A percentile compares a stretch with the other conserved stretches of the same genome.
phyloP scores from a whole-genome alignment of 805 yeast genomes.

The Cyberlindnera sargentensis region DNA sequence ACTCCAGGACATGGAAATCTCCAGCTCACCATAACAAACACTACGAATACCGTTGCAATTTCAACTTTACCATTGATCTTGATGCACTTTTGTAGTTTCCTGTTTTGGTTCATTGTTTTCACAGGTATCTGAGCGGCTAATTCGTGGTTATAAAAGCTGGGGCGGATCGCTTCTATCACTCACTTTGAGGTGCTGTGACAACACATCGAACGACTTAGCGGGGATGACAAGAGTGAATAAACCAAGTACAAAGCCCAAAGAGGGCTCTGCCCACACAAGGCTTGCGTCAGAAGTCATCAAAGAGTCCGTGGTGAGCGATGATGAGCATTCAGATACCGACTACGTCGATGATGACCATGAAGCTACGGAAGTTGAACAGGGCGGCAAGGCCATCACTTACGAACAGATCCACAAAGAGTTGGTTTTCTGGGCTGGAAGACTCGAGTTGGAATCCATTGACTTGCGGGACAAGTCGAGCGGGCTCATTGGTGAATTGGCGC shows the following conservation, averaged over 20 bases:
- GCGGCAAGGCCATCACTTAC: slow-evolving; percentile 2
- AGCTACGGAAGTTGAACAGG: background rate
- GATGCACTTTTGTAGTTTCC: too few relatives aligned
- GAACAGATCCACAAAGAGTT: slow-evolving; percentile 29
- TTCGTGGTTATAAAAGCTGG: slow-evolving; percentile 1
- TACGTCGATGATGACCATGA: slow-evolving; percentile 7
- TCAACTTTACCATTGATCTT: background rate
- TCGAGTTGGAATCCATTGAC: slow-evolving; percentile 43
- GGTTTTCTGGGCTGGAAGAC: slow-evolving; percentile 41
- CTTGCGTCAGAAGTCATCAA: too few relatives aligned
- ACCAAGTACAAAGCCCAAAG: too few relatives aligned
- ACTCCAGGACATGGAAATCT: slow-evolving; percentile 8
- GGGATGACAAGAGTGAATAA: too few relatives aligned
- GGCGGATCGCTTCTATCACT: too few relatives aligned
- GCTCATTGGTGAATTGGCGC: slow-evolving; percentile 10
- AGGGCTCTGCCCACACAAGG: too few relatives aligned
- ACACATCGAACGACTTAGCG: too few relatives aligned
- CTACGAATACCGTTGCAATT: background rate
- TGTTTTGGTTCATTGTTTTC: background rate
- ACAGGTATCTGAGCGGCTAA: slow-evolving; percentile 4
- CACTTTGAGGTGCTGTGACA: too few relatives aligned
- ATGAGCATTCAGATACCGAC: slow-evolving; percentile 2
- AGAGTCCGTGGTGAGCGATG: too few relatives aligned
- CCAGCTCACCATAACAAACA: slow-evolving; percentile 1
- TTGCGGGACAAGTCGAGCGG: slow-evolving; percentile 27